Percentiles rank a stretch among this genome's conserved stretches.
Evolutionary conservation across 2,329 filamentous ascomycete genomes (phyloP).

Genomic region (Coniochaeta sp.): DNA sequence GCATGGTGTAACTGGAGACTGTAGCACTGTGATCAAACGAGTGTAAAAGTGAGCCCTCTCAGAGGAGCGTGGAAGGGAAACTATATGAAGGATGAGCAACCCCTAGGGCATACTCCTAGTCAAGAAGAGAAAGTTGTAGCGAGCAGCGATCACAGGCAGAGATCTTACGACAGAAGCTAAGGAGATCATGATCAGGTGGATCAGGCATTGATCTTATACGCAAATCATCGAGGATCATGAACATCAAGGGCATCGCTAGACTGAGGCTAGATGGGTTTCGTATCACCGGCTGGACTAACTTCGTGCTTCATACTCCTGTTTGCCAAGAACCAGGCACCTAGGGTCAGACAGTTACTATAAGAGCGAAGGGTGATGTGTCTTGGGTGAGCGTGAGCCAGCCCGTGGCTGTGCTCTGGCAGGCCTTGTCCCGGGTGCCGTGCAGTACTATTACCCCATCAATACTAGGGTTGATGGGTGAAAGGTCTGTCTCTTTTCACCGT

Average conservation of each 20-base stretch:
- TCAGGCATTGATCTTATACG: neutral
- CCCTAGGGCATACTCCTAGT: neutral
- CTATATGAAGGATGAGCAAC: neutral
- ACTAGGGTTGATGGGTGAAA: neutral
- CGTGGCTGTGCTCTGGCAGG: neutral
- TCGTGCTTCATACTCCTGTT: neutral
- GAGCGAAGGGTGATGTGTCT: neutral
- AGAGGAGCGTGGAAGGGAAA: neutral
- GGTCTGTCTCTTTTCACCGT: neutral
- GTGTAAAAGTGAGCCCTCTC: neutral
- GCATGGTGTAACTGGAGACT: conserved; percentile 14
- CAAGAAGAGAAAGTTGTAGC: neutral
- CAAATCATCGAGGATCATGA: neutral
- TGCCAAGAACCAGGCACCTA: neutral
- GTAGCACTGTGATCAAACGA: conserved; percentile 1
- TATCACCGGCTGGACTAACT: neutral
- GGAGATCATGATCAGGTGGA: neutral
- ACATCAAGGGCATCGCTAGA: neutral
- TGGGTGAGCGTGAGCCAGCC: neutral
- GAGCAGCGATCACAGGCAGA: neutral
- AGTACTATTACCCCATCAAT: neutral
- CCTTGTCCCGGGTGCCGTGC: neutral
- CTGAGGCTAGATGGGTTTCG: neutral
- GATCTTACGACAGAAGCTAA: neutral
- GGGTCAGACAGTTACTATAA: neutral